Evolutionary conservation across 2,329 filamentous ascomycete genomes (phyloP).

Genomic region (Hypoxylon sp.): DNA sequence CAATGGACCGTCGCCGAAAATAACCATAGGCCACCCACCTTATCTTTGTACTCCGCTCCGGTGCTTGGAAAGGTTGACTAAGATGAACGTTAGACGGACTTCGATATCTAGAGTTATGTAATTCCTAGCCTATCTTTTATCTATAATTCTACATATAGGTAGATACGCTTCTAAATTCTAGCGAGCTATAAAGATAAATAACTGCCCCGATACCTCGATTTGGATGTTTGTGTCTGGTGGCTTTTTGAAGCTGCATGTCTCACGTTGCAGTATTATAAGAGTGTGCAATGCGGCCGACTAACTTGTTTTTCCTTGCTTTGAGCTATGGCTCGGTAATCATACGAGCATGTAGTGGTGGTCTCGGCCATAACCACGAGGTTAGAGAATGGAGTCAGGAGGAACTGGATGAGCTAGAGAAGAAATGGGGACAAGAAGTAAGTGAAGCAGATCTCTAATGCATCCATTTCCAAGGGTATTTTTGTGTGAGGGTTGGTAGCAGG

Average conservation of each 20-base stretch:
- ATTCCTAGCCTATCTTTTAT: background rate
- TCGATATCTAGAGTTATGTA: no score
- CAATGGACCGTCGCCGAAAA: constrained; percentile 17
- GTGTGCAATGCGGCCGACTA: constrained; percentile 39
- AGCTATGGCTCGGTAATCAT: constrained; percentile 40
- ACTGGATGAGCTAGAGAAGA: constrained; percentile 61
- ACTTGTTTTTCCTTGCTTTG: constrained; percentile 41
- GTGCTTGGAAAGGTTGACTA: no score
- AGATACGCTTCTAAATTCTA: no score
- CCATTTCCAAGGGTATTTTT: no score
- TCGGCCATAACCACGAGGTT: constrained; percentile 48
- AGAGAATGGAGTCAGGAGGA: constrained; percentile 60
- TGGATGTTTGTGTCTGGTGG: no score
- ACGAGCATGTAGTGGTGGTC: constrained; percentile 45
- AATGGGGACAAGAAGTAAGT: constrained; percentile 66
- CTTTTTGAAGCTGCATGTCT: no score
- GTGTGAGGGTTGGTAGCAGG: no score
- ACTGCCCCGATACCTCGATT: no score
- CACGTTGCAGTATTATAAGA: background rate
- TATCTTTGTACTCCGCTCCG: constrained; percentile 29
- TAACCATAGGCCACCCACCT: no score
- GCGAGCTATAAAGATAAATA: no score
- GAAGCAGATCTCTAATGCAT: no score
- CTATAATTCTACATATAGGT: background rate
- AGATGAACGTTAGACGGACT: no score